Evolutionary conservation across 1,139 yeast genomes (phyloP), one percentile per base, ranked within the genome.

Genomic region (Protomyces inouyei): DNA sequence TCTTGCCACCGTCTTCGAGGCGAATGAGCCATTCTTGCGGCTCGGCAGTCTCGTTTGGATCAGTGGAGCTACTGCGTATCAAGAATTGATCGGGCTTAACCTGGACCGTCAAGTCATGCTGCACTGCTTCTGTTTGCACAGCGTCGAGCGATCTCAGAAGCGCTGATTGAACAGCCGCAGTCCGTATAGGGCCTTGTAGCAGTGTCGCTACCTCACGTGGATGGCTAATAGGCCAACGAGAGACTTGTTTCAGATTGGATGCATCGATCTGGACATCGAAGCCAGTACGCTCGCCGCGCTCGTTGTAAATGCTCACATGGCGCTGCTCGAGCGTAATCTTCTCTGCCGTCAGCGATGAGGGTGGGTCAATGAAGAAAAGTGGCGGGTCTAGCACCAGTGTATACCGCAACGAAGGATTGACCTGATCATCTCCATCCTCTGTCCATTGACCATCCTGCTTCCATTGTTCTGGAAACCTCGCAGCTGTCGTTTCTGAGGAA

Each of bases 41-140:
- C 21, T 77, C 25, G 38, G 8, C 21, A 10, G 18, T 10, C 23
- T 37, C 18, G 18, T 32, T 23, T 16, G 37, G 12, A 36, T 48
- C 38, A 54, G 35, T 18, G 36, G 21, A 52, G 36, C 16, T 18
- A 12, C 9, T 12, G 10, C 10, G 28, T 38, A 3, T n/a, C 40
- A 25, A 32, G 52, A 14, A n/a, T 16, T 18, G 32, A 51, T 51
- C 25, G 32, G 28, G 28, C 38, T n/a, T 21, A 18, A 6, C 32
- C 25, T 12, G 12, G 16, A 40, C n/a, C 5, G n/a, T 1, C 18
- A 43, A 10, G 5, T n/a, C 9, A 9, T 18, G 21, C 14, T 43
- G 23, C 4, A 18, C 48, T 12, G 16, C 18, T 16, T 4, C 14
- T 16, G 23, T 16, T 6, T 5, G 23, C 16, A 10, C 23, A 10